Evolutionary conservation across 192 early-diverging fungal species (phyloP).

Genomic region (Coemansia sp.): DNA sequence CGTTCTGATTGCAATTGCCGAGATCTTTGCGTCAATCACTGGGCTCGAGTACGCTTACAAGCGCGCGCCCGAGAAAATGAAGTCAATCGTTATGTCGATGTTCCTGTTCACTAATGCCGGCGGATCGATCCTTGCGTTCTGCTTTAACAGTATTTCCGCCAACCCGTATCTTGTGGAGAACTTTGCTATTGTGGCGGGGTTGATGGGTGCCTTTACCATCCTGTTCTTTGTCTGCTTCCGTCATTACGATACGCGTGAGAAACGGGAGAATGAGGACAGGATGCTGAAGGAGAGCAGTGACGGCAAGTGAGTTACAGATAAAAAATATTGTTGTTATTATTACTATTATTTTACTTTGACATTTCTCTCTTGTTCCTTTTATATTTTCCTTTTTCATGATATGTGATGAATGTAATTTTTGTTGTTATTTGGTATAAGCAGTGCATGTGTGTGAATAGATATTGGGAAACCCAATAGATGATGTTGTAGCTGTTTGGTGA

Average conservation of each 20-base stretch:
- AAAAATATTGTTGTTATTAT: not conserved
- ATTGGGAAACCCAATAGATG: not conserved
- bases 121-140: conserved; percentile 60
- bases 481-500: no score
- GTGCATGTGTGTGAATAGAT: not conserved
- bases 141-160: conserved; percentile 55
- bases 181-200: conserved; percentile 60
- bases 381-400: not conserved
- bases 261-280: conserved; percentile 12
- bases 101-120: conserved; percentile 61
- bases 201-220: conserved; percentile 49
- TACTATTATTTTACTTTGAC: no score
- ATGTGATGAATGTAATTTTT: not conserved
- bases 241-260: conserved; percentile 55
- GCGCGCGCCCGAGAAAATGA: conserved; percentile 63
- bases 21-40: conserved; percentile 66
- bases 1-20: conserved; percentile 58
- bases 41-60: conserved; percentile 70
- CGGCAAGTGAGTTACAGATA: not conserved
- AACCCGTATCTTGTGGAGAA: conserved; percentile 65
- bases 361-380: not conserved
- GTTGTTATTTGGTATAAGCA: not conserved
- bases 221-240: conserved; percentile 58
- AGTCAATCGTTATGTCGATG: conserved; percentile 63
- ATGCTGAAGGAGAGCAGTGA: conserved; percentile 21